Percentiles rank a stretch among this genome's conserved stretches.
These are phyloP conservation scores for Asterella californica DNA, from an alignment of 225 moss, liverwort and hornwort species.

Conservation along the genomic window DNA sequence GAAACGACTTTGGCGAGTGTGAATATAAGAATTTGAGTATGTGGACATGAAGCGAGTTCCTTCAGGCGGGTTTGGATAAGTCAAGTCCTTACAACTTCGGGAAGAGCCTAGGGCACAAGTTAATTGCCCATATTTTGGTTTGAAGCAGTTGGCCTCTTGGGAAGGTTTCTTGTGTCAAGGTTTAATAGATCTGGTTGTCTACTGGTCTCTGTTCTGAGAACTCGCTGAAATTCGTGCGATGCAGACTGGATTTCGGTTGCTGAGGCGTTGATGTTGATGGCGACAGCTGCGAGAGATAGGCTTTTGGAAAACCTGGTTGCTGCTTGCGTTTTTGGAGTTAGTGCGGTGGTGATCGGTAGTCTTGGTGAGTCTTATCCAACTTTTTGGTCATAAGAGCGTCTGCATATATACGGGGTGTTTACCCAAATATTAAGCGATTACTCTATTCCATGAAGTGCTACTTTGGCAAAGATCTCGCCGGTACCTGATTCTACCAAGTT, in stretches of 20 bases:
- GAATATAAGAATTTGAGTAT: background rate
- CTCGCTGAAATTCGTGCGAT: background rate
- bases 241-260: slow-evolving; percentile 72
- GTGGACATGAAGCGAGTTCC: background rate
- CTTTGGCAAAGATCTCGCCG: too few species aligned
- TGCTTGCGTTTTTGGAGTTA: slow-evolving; percentile 76
- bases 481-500: too few species aligned
- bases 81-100: background rate
- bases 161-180: too few species aligned
- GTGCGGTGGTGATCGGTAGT: slow-evolving; percentile 77
- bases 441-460: too few species aligned
- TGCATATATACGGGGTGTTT: too few species aligned
- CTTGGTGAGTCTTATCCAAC: slow-evolving; percentile 50
- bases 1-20: background rate
- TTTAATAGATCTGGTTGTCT: too few species aligned
- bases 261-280: slow-evolving; percentile 67
- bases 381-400: background rate
- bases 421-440: background rate
- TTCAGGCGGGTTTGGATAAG: background rate
- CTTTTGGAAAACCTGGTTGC: slow-evolving; percentile 52
- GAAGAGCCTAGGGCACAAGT: background rate
- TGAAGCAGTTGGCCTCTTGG: too few species aligned
- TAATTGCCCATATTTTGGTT: background rate
- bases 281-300: slow-evolving; percentile 57
- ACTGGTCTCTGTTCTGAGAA: background rate